Base-by-base conservation (phyloP, 192 early-diverging fungal species). In the Spizellomyces punctatus region DNA sequence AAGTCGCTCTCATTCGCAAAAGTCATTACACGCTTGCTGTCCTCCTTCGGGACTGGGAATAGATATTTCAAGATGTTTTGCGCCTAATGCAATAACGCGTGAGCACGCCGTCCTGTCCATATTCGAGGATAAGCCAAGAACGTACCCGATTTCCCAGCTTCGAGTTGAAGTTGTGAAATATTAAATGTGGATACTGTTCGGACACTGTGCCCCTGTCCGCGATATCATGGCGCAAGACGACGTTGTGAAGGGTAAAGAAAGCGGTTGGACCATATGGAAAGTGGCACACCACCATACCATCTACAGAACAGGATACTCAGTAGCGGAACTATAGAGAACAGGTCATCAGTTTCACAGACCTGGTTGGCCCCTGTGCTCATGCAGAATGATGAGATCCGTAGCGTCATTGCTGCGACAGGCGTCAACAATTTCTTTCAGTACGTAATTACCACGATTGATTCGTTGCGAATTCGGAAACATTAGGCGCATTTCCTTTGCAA, bases 231-330 rank as follows among this genome's bases (percentile, higher is more conserved):
- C 97, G 88, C 65, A 99, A 81, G 1, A 98, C 96, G 45, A 99
- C 96, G 72, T 99, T 98, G 85, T 96, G 94, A 63, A 99, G 85
- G 14, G 95, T 93, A 81, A 99, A 99, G 81, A 94, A 95, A 19
- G 95, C 95, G 0, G 97, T 99, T 10, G 97, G 97, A 45, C 97
- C 97, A 80, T 99, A 95, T 48, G 97, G 97, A 72, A 99, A 91
- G 74, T 99, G 97, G 70, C 86, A 92, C 46, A 99, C 76, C 43
- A 98, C 88, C 85, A 99, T 90, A 44, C 95, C 94, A 86, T 97
- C 96, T 82, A 64, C 8, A 60, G 36, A 48, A 45, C n/a, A 14
- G 10, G 16, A 22, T 36, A 73, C 44, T 41, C 8, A 79, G 76
- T 46, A 36, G 21, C 49, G 42, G 60, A 0, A 17, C n/a, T 16